Evolutionary conservation across 2,329 filamentous ascomycete species (phyloP), one percentile per base, ranked within the genome.

Genomic region (Fusarium sp.): DNA sequence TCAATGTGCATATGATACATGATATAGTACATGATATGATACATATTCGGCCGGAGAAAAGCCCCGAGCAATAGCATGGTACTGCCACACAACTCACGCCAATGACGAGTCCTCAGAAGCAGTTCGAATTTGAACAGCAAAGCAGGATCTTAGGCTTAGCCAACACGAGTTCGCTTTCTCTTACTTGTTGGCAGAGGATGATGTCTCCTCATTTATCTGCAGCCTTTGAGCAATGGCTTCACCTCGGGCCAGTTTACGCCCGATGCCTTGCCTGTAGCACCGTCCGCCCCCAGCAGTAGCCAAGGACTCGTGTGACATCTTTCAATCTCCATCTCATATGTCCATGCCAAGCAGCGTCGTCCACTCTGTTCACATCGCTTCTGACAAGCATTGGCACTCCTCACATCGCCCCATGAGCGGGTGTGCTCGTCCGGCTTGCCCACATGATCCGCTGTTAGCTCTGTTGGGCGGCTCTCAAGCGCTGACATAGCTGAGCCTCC

Each of bases 291-390:
- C 6, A 88, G 77, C 42, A 87, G 82, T 58, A 87, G 78, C 87
- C 86, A 89, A 28, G 86, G 85, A 41, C 84, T 86, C 54, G 79
- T 80, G 69, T 83, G 81, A 77, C 87, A 89, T 64, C 79, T 75
- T 71, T 80, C 76, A 28, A 70, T 78, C 33, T 72, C 74, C 55
- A 81, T 78, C 38, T 87, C 83, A 79, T 84, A 88, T 31, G 83
- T 84, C 87, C 87, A 89, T 30, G 87, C 86, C 60, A 89, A 78
- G 68, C 87, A 89, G 65, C 78, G 77, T 33, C 73, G 76, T n/a
- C 78, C 73, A 41, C 81, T 79, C 36, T 78, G 73, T 30, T 81
- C 75, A 79, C 87, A 89, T 42, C 83, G 81, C 22, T 77, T 76
- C 66, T 83, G 72, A 72, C 87, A 89, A 39, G 81, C 81, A 35